Evolutionary conservation across 2,329 filamentous ascomycete genomes (phyloP).

Genomic region (Teratosphaeria destructans): DNA sequence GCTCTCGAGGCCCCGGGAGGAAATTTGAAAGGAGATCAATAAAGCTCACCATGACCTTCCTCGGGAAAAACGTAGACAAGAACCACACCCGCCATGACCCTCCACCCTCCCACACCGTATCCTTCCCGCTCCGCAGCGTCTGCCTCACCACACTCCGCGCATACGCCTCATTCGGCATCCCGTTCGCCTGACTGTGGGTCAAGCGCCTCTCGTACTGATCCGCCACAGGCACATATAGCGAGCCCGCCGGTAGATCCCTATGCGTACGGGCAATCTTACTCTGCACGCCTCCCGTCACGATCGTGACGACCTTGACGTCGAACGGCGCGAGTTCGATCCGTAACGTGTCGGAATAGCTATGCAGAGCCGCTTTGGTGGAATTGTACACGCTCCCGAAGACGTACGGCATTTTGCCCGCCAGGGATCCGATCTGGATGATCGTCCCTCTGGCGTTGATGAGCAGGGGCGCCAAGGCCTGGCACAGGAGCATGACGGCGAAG

Average conservation of each 20-base stretch:
- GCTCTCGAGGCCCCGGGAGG: too few species aligned
- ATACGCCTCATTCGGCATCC: slow-evolving; percentile 44
- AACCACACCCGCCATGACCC: slow-evolving; percentile 41
- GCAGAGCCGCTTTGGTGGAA: slow-evolving; percentile 49
- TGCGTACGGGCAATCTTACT: slow-evolving; percentile 47
- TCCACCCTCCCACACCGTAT: slow-evolving; percentile 43
- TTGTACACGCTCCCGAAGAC: slow-evolving; percentile 41
- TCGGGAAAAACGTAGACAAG: slow-evolving; percentile 38
- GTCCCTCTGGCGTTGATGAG: slow-evolving; percentile 36
- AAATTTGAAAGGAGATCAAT: too few species aligned
- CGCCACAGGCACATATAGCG: slow-evolving; percentile 43
- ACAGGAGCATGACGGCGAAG: slow-evolving; percentile 48
- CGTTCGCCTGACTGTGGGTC: slow-evolving; percentile 43
- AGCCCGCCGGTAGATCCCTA: slow-evolving; percentile 37
- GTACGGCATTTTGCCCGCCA: slow-evolving; percentile 31
- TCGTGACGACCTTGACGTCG: slow-evolving; percentile 36
- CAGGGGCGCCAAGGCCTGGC: slow-evolving; percentile 46
- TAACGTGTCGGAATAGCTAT: slow-evolving; percentile 48
- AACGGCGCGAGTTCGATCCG: slow-evolving; percentile 47
- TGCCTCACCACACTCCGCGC: slow-evolving; percentile 45
- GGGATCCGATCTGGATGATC: slow-evolving; percentile 35
- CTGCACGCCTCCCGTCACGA: slow-evolving; percentile 51
- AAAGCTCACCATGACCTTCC: slow-evolving; percentile 24
- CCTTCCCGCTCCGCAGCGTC: slow-evolving; percentile 33
- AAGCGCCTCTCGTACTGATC: slow-evolving; percentile 42